phyloP scores from a whole-genome alignment of 495 filamentous ascomycete genomes.

The Tricharina praecox region DNA sequence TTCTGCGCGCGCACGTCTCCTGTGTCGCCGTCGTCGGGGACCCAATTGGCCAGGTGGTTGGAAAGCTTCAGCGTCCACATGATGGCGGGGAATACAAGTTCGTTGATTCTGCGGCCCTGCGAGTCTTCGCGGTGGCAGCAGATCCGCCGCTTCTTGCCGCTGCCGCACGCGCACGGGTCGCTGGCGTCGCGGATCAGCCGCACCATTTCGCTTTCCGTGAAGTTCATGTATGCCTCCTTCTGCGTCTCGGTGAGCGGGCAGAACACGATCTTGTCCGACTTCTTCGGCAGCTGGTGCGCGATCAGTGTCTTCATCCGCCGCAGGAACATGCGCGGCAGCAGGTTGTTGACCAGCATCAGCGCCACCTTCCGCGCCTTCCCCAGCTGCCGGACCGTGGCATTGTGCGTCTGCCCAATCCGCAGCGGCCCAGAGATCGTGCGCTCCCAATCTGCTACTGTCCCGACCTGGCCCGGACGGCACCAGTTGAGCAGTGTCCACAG shows the following conservation, averaged over 20 bases:
- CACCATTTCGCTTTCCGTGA: conserved; percentile 56
- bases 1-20: conserved; percentile 70
- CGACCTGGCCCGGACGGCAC: conserved; percentile 82
- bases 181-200: conserved; percentile 47
- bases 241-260: conserved; percentile 78
- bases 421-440: conserved; percentile 59
- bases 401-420: conserved; percentile 75
- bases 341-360: conserved; percentile 66
- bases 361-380: conserved; percentile 68
- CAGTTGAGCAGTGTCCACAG: conserved; percentile 94
- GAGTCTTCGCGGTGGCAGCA: conserved; percentile 52
- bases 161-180: conserved; percentile 54
- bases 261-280: conserved; percentile 86
- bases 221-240: conserved; percentile 66
- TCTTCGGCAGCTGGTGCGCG: conserved; percentile 87
- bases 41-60: conserved; percentile 80
- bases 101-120: conserved; percentile 50
- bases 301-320: conserved; percentile 87
- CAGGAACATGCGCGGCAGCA: conserved; percentile 83
- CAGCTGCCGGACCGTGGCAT: conserved; percentile 72
- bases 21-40: conserved; percentile 48
- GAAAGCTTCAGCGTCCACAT: conserved; percentile 66
- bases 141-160: conserved; percentile 57
- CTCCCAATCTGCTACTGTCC: conserved; percentile 63
- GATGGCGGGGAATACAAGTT: conserved; percentile 73